Conservation (phyloP, 345 rosid species). For the Camelina laxa region DNA sequence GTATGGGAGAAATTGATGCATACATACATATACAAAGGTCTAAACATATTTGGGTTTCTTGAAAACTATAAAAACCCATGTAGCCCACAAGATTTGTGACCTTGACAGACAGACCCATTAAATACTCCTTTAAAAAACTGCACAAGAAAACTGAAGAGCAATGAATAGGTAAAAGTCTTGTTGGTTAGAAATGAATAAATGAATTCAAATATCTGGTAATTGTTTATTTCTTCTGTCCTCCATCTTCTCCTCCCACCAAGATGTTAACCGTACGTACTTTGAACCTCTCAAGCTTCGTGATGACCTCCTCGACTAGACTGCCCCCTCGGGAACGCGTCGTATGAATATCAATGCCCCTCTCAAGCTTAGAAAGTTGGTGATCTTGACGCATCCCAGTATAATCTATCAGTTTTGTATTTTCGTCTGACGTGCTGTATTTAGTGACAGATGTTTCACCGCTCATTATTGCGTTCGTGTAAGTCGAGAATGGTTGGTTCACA, state of each 20-base stretch:
- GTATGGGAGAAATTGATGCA: slow-evolving; percentile 3
- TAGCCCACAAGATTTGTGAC: not conserved
- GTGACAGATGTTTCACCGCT: slow-evolving; percentile 1
- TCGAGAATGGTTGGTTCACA: slow-evolving; percentile 22
- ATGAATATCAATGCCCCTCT: not conserved
- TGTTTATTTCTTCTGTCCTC: slow-evolving; percentile 27
- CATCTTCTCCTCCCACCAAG: slow-evolving; percentile 40
- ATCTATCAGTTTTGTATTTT: not conserved
- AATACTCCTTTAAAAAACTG: not conserved
- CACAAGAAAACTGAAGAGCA: not conserved
- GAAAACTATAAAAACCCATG: slow-evolving; percentile 1
- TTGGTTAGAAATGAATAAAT: slow-evolving; percentile 19
- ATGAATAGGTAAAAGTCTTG: not conserved
- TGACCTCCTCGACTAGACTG: slow-evolving; percentile 16
- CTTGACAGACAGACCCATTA: not conserved
- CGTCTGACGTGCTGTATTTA: not conserved
- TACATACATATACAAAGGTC: not conserved
- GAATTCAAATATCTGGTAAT: not conserved
- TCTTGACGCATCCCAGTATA: slow-evolving; percentile 3
- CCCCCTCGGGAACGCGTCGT: slow-evolving; percentile 38
- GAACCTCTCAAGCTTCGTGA: slow-evolving; percentile 44
- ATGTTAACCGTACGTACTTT: slow-evolving; percentile 45
- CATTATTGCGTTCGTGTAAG: not conserved
- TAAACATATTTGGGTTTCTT: not conserved
- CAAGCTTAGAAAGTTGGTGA: slow-evolving; percentile 7